Evolutionary conservation across 768 basidiomycete genomes (phyloP).

Genomic region (Hemileccinum impolitum): DNA sequence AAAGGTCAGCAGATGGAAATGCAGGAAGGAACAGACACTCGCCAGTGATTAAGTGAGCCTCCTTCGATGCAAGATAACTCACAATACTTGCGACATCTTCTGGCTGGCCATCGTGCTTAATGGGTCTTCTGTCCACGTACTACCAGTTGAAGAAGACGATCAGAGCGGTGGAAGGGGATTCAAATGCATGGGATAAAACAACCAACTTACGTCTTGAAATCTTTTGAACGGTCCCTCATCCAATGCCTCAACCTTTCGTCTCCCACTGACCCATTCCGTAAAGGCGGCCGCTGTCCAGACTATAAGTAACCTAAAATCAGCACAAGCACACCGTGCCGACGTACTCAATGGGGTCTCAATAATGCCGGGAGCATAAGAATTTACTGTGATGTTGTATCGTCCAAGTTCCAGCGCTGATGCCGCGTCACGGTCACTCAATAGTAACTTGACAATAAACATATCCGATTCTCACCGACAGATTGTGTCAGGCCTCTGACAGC

Average conservation of each 20-base stretch:
- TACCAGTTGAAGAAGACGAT: not conserved
- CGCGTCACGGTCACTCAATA: conserved; percentile 9
- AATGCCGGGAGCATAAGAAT: conserved; percentile 35
- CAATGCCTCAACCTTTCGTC: not conserved
- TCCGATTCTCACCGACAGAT: conserved; percentile 23
- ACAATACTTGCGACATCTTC: not conserved
- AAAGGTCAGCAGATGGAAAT: not conserved
- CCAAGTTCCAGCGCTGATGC: conserved; percentile 1
- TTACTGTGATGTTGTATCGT: conserved; percentile 31
- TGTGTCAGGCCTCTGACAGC: conserved; percentile 39
- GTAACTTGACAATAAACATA: too few relatives aligned
- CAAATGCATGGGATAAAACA: too few relatives aligned
- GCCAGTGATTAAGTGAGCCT: not conserved
- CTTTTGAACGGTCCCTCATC: not conserved
- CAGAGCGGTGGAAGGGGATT: too few relatives aligned
- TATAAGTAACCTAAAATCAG: too few relatives aligned
- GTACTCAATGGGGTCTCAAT: conserved; percentile 16
- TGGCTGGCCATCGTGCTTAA: not conserved
- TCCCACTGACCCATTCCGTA: not conserved
- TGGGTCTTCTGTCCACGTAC: not conserved
- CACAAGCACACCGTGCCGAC: too few relatives aligned
- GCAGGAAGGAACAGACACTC: not conserved
- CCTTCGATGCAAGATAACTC: not conserved
- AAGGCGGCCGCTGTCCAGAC: not conserved
- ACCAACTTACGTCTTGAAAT: too few relatives aligned